Conservation (phyloP, 139 green algal species). For the Astrephomene gubernaculifera region DNA sequence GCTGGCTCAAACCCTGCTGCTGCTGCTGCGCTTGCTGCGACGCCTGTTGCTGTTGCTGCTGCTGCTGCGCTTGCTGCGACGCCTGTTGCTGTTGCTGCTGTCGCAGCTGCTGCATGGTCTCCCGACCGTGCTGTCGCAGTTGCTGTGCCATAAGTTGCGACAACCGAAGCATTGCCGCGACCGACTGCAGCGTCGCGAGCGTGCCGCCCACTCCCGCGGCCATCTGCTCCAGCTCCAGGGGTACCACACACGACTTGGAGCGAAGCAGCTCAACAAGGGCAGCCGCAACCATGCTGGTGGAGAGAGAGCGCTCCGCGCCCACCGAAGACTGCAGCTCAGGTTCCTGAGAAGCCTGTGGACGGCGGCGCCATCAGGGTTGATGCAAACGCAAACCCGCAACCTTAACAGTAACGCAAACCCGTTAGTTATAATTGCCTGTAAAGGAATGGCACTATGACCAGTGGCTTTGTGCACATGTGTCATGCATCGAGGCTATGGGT, state of each 20-base stretch:
- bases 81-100: background rate
- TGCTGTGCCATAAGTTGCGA: too few species aligned
- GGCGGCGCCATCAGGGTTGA: too few species aligned
- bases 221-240: background rate
- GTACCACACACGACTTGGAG: background rate
- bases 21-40: background rate
- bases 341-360: background rate
- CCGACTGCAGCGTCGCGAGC: background rate
- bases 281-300: background rate
- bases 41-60: background rate
- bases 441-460: too few species aligned
- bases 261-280: background rate
- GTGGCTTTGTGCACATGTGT: too few species aligned
- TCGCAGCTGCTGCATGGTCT: background rate
- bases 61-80: background rate
- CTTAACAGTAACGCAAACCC: too few species aligned
- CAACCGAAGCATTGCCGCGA: background rate
- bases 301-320: background rate
- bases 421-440: too few species aligned
- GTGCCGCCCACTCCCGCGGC: background rate
- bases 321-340: background rate
- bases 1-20: background rate
- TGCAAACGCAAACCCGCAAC: too few species aligned
- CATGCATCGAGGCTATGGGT: too few species aligned
- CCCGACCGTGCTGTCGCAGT: too few species aligned